A percentile compares a stretch with the other conserved stretches of the same genome.
Evolutionary conservation across 1,284 basidiomycete species (phyloP).

Genomic region (Leccinum angustisporum): DNA sequence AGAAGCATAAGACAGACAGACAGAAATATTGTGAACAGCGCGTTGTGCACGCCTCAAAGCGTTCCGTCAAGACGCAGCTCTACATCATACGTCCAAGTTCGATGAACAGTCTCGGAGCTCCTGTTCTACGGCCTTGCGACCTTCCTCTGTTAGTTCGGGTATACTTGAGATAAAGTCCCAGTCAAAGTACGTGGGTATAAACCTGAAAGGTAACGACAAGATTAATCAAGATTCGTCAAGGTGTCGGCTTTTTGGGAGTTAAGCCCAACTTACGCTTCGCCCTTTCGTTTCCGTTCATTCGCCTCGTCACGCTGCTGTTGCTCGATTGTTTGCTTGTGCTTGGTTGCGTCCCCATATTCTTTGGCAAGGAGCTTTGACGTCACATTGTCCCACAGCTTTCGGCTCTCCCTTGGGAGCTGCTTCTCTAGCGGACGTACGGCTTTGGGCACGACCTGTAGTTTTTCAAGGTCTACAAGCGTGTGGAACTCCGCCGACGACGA

Average conservation of each 20-base stretch:
- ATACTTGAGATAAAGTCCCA: conserved; percentile 71
- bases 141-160: conserved; percentile 71
- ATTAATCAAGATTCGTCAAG: neutral
- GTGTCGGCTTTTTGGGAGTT: neutral
- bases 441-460: conserved; percentile 81
- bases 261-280: conserved; percentile 61
- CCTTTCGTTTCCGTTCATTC: conserved; percentile 78
- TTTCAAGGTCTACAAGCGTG: conserved; percentile 76
- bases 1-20: neutral
- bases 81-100: conserved; percentile 21
- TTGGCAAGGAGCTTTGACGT: conserved; percentile 77
- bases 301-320: conserved; percentile 88
- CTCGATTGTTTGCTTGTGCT: conserved; percentile 85
- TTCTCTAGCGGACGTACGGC: conserved; percentile 77
- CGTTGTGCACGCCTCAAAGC: neutral
- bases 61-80: conserved; percentile 2
- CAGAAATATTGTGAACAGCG: conserved; percentile 12
- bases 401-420: conserved; percentile 82
- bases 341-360: conserved; percentile 88
- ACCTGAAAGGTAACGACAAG: conserved; percentile 48
- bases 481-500: conserved; percentile 55
- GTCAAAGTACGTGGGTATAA: conserved; percentile 81
- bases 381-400: conserved; percentile 87
- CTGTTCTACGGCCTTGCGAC: conserved; percentile 66
- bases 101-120: conserved; percentile 46